Evolutionary conservation across 441 rosid species (phyloP).

Genomic region (Populus trichocarpa): DNA sequence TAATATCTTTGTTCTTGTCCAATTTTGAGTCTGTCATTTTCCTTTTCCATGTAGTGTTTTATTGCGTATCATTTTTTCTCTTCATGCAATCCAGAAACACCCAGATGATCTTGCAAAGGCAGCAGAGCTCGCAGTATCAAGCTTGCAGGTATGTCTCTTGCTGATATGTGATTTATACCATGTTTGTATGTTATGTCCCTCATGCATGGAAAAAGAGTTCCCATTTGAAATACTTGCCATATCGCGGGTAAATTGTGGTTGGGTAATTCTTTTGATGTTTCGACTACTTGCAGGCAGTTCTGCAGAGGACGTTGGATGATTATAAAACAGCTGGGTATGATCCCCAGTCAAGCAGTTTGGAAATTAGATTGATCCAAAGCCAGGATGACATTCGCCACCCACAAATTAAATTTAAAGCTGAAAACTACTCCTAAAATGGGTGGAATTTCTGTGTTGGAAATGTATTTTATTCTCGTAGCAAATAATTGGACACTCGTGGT

Average conservation of each 20-base stretch:
- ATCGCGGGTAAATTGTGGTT: neutral
- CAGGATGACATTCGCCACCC: constrained; percentile 90
- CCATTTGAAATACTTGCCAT: neutral
- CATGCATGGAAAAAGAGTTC: neutral
- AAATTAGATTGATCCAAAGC: constrained; percentile 89
- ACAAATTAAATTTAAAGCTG: constrained; percentile 56
- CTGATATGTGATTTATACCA: neutral
- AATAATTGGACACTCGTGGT: neutral
- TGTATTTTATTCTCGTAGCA: neutral
- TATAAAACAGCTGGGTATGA: constrained; percentile 58
- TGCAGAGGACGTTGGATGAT: constrained; percentile 75
- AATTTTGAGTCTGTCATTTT: neutral
- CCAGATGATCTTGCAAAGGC: constrained; percentile 75
- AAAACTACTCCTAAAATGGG: constrained; percentile 34
- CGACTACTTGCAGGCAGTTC: constrained; percentile 51
- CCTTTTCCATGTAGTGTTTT: neutral
- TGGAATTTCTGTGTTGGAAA: neutral
- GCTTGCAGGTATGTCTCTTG: constrained; percentile 70
- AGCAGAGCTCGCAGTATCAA: constrained; percentile 98
- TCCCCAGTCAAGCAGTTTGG: constrained; percentile 81
- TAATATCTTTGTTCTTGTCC: constrained; percentile 28
- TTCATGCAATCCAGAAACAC: constrained; percentile 61
- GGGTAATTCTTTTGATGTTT: neutral
- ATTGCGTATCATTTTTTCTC: constrained; percentile 9
- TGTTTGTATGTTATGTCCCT: neutral